Percentiles rank a stretch among this genome's conserved stretches.
Evolutionary conservation across 2,329 filamentous ascomycete genomes (phyloP).

Genomic region (Lachnellula willkommii): DNA sequence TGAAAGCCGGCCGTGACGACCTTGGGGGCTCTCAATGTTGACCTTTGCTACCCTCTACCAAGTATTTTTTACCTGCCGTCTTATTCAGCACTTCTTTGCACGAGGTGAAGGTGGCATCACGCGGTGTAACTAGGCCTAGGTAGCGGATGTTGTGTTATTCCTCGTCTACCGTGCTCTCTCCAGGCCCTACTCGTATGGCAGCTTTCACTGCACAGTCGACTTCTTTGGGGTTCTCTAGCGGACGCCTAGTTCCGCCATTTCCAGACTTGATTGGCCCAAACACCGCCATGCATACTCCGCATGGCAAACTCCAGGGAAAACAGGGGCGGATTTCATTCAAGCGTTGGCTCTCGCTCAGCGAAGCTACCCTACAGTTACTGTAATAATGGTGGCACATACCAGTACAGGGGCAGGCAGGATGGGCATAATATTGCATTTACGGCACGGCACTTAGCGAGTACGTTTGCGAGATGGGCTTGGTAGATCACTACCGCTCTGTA

Average conservation of each 20-base stretch:
- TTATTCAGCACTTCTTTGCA: not conserved
- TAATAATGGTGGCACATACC: not conserved
- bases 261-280: slow-evolving; percentile 5
- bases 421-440: not conserved
- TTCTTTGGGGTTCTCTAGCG: slow-evolving; percentile 13
- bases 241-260: slow-evolving; percentile 1
- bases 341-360: not conserved
- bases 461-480: no score
- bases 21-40: not conserved
- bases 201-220: slow-evolving; percentile 4
- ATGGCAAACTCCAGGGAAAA: not conserved
- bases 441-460: not conserved
- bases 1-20: no score
- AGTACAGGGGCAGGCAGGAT: no score
- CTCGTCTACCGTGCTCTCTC: not conserved
- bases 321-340: not conserved
- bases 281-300: not conserved
- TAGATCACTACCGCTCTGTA: no score
- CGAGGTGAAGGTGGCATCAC: not conserved
- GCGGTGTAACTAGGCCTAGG: not conserved
- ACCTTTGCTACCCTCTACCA: not conserved
- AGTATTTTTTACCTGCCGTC: not conserved
- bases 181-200: no score
- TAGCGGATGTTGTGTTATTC: not conserved
- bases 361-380: not conserved